Base-by-base conservation (phyloP, 345 rosid genomes). In the Cochlearia excelsa region DNA sequence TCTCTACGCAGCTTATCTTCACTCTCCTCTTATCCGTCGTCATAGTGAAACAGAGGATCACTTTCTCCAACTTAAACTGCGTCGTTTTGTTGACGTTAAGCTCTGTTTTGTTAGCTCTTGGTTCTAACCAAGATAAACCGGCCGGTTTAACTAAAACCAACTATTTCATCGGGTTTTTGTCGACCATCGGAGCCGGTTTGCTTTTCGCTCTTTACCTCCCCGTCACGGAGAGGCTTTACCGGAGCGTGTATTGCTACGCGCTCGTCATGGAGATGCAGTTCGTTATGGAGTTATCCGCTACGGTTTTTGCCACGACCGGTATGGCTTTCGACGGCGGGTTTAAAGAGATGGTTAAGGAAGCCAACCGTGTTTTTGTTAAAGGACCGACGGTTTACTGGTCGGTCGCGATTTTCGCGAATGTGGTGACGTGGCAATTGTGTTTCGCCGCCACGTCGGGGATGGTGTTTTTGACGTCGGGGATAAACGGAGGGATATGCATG, bases 241-340 rank as follows among this genome's bases (percentile, higher is more conserved):
- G 65, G 61, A 77, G 67, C 26, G 86, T 87, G 2, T 69, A 81
- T 46, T 77, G 85, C 52, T 89, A 81, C 51, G 53, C 73, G 4
- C 80, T 93, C 95, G 97, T 89, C 50, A 72, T 89, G 79, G 99
- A 93, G 72, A 81, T 87, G 85, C 99, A 93, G 57, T 30, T 87
- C 7, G 60, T 93, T 4, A 93, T 93, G 89, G 90, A 86, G 59
- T 11, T 70, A 0, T 54, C 81, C 0, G 89, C 94, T 8, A 83
- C 94, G 30, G 73, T 61, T 4, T 69, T 86, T 30, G 89, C 90
- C 1, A 69, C 60, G 2, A 69, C 61, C 8, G 94, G 94, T 47
- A 81, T 83, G 89, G 77, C 65, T 9, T 66, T 33, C 0, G 78
- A 64, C 70, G 79, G 84, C 0, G 89, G 94, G 7, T 78, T 74